phyloP scores from a whole-genome alignment of 2,329 filamentous ascomycete species.

The Aspergillus pseudotamarii region DNA sequence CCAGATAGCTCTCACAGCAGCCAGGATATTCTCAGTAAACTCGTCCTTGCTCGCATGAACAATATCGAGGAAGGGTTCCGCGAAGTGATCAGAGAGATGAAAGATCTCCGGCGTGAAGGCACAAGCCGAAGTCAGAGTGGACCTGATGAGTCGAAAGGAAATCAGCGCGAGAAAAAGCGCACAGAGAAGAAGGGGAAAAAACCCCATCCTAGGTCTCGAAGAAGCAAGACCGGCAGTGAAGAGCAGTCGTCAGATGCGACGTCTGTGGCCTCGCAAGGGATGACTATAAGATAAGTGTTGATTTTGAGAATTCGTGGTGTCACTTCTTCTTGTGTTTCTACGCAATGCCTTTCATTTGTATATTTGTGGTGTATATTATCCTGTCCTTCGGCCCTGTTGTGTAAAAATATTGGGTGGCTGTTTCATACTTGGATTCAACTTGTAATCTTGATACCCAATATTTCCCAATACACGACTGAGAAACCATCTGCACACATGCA shows the following conservation, averaged over 20 bases:
- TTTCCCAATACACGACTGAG: background rate
- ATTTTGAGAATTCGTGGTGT: background rate
- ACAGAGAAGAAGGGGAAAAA: constrained; percentile 31
- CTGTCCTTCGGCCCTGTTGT: background rate
- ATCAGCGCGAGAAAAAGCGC: constrained; percentile 28
- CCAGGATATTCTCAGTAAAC: constrained; percentile 74
- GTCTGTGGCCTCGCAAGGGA: constrained; percentile 2
- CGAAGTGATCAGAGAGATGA: constrained; percentile 81
- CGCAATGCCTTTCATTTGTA: background rate
- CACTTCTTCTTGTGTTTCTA: background rate
- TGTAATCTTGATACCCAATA: constrained; percentile 14
- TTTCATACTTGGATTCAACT: constrained; percentile 14
- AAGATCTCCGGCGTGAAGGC: constrained; percentile 57
- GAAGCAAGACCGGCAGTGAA: constrained; percentile 26
- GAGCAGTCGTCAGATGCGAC: constrained; percentile 14
- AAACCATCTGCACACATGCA: background rate
- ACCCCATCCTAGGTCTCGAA: constrained; percentile 15
- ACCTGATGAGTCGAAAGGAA: constrained; percentile 27
- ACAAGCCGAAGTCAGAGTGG: constrained; percentile 33
- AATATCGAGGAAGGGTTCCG: constrained; percentile 88
- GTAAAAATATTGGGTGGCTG: constrained; percentile 17
- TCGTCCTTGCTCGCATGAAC: constrained; percentile 89
- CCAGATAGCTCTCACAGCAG: constrained; percentile 50
- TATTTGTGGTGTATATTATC: background rate
- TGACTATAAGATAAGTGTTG: constrained; percentile 1